Base-by-base conservation (phyloP, 208 protist genomes). In the Trypanosoma vivax region DNA sequence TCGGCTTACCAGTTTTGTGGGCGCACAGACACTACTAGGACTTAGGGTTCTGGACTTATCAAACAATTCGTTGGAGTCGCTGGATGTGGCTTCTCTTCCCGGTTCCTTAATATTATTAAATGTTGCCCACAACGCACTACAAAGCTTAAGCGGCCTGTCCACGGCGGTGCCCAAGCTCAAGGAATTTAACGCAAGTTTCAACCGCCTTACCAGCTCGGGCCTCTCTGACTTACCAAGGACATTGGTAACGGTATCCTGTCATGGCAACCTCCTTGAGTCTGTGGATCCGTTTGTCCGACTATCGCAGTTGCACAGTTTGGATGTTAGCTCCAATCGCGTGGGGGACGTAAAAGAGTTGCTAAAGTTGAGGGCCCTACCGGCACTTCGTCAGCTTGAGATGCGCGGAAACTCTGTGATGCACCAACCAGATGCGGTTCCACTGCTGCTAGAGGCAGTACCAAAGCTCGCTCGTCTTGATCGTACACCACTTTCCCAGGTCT, bases 391-490 rank as follows among this genome's bases (percentile, higher is more conserved):
- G 21, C 70, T 92, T 21, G 83, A 92, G 38, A 9, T 88, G 14
- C 60, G 70, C n/a, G 70, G 70, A 13, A 88, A 88, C 48, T 71
- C 70, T 9, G 41, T 82, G 10, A 67, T 76, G 30, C 21, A 2
- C 11, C 46, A 59, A n/a, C 45, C 52, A 18, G 41, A 55, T 14
- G 50, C 70, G 2, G 13, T 59, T 27, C 7, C 40, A 18, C 25
- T 60, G n/a, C 35, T 84, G n/a, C 46, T 42, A 40, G 62, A 62
- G 19, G 50, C 69, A 9, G 31, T 73, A 14, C 83, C 83, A 34
- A 69, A 69, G 25, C 60, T 92, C 16, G 57, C 73, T n/a, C 55
- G 47, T 28, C 55, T 92, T 28, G 74, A 92, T 50, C 76, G 78
- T 3, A 29, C 42, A 23, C 46, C 84, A 16, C 76, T 89, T 10